Evolutionary conservation across 2,329 filamentous ascomycete genomes (phyloP).

Genomic region (Metarhizium sp.): DNA sequence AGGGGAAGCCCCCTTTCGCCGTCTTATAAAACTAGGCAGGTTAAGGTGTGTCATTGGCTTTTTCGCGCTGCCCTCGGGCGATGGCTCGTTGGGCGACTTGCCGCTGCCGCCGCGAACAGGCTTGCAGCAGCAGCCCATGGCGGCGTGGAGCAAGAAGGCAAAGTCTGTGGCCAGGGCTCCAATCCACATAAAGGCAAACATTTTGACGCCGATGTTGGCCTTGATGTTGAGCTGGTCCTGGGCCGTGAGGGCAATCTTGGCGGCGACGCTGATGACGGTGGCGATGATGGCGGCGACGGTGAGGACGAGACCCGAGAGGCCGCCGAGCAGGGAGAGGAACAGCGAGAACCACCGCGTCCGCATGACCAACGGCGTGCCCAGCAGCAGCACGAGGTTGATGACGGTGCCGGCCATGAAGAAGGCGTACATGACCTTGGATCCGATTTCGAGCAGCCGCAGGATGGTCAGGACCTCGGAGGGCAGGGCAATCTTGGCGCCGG

Average conservation of each 20-base stretch:
- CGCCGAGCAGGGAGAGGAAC: slow-evolving; percentile 58
- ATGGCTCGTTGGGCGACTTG: slow-evolving; percentile 1
- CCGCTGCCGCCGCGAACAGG: slow-evolving; percentile 13
- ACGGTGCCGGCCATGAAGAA: slow-evolving; percentile 68
- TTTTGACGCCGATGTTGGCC: slow-evolving; percentile 58
- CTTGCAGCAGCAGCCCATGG: slow-evolving; percentile 67
- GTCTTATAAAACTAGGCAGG: slow-evolving; percentile 20
- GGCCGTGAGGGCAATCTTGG: slow-evolving; percentile 64
- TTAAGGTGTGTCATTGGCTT: slow-evolving; percentile 5
- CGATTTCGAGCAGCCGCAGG: slow-evolving; percentile 62
- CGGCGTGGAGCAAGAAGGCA: slow-evolving; percentile 64
- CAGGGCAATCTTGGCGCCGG: slow-evolving; percentile 74
- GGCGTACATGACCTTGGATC: slow-evolving; percentile 80
- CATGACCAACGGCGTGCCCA: slow-evolving; percentile 49
- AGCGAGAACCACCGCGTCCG: slow-evolving; percentile 54
- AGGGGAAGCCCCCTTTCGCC: slow-evolving; percentile 13
- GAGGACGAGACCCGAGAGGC: slow-evolving; percentile 57
- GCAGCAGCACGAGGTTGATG: slow-evolving; percentile 63
- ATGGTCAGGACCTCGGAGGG: slow-evolving; percentile 65
- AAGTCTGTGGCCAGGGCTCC: slow-evolving; percentile 57
- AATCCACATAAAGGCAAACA: slow-evolving; percentile 89
- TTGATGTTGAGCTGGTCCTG: slow-evolving; percentile 68
- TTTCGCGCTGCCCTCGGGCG: slow-evolving; percentile 10
- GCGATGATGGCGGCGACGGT: slow-evolving; percentile 64
- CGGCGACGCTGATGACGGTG: slow-evolving; percentile 76